Evolutionary conservation across 2,329 filamentous ascomycete genomes (phyloP), one percentile per base, ranked within the genome.

Genomic region (Akanthomyces muscarius): DNA sequence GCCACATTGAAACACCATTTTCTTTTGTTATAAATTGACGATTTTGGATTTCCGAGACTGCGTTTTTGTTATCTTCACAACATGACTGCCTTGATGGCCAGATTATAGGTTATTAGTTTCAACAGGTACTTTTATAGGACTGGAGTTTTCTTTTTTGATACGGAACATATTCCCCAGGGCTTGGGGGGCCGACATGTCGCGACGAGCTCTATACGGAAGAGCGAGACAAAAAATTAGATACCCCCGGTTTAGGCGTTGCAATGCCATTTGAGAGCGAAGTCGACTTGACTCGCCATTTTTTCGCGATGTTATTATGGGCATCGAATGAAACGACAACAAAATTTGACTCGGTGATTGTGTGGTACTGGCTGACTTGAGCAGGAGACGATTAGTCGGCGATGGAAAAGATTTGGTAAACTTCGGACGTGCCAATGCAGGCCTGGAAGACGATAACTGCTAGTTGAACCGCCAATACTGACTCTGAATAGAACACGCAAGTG

Each of bases 51-150:
- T 52, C 23, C 28, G 28, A 11, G 21, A 14, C 28, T 61, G 41
- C 38, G 28, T 7, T 7, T 30, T 45, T 53, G 30, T 28, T 44
- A 13, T n/a, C n/a, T 36, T 16, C 33, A 52, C 53, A 63, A 63
- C 61, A 50, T 50, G 48, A 51, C n/a, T 18, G 36, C 47, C 38
- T 45, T 10, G 14, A 45, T 41, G 41, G 50, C 41, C 25, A 63
- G 36, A 63, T 25, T 33, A 45, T 63, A 55, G 42, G 53, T 57
- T 50, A 54, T 47, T 63, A 63, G 61, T 42, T 63, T 63, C 53
- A 63, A 63, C 53, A 63, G 57, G 61, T 57, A 63, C 60, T 56
- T 62, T 62, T 63, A 52, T 48, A 41, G 51, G 55, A 60, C 51
- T 36, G 59, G 62, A 48, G 62, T 54, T 53, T 60, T 55, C 21